phyloP scores from a whole-genome alignment of 2,329 filamentous ascomycete genomes.

The Cercospora zeae-maydis region DNA sequence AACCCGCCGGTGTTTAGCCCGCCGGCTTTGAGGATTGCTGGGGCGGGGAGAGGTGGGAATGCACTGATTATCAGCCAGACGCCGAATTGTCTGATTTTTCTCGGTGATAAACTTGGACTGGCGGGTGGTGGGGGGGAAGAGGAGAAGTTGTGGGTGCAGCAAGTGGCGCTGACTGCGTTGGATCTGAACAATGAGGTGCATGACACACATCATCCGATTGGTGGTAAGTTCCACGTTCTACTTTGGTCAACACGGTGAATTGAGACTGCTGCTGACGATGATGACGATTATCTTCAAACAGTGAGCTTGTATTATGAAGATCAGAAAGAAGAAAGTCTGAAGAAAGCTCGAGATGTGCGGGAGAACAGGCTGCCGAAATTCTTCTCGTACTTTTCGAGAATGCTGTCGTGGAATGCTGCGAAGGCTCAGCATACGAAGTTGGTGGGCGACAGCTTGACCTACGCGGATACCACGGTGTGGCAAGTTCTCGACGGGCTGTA shows the following conservation, averaged over 20 bases:
- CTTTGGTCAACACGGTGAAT: too few relatives aligned
- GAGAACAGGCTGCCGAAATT: constrained; percentile 67
- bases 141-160: constrained; percentile 56
- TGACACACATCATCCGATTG: constrained; percentile 67
- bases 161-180: constrained; percentile 64
- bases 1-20: constrained; percentile 67
- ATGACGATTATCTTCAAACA: too few relatives aligned
- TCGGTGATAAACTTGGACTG: constrained; percentile 60
- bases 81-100: constrained; percentile 68
- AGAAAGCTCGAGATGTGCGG: constrained; percentile 56
- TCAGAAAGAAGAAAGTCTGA: constrained; percentile 64
- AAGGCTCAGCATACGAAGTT: constrained; percentile 60
- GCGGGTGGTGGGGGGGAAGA: constrained; percentile 47
- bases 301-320: constrained; percentile 63
- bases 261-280: too few relatives aligned
- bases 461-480: constrained; percentile 71
- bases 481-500: constrained; percentile 57
- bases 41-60: constrained; percentile 50
- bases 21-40: constrained; percentile 57
- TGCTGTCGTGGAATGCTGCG: constrained; percentile 56
- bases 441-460: constrained; percentile 62
- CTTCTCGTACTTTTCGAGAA: constrained; percentile 65
- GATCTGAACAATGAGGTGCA: constrained; percentile 71
- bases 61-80: constrained; percentile 64
- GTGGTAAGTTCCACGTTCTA: constrained; percentile 3